These are phyloP conservation scores for Candida quercuum DNA, from an alignment of 805 yeast genomes.

Conservation along the genomic window DNA sequence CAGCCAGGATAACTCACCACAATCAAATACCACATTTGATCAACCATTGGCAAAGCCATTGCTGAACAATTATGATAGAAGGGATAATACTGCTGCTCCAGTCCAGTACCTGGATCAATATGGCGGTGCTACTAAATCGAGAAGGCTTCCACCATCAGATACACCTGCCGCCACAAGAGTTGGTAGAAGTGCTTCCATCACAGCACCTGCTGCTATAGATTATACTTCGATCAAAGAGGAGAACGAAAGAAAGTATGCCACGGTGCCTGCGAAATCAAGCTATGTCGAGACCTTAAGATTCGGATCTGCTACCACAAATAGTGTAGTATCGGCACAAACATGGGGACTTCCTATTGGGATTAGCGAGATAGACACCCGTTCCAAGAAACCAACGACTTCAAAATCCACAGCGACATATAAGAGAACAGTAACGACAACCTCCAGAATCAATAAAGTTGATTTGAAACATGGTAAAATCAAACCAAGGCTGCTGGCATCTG, in stretches of 20 bases:
- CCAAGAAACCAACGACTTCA: constrained; percentile 9
- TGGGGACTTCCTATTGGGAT: constrained; percentile 55
- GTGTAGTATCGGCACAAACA: constrained; percentile 39
- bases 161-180: constrained; percentile 29
- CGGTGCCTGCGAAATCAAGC: constrained; percentile 43
- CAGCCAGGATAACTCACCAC: constrained; percentile 2
- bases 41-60: constrained; percentile 4
- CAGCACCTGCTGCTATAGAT: constrained; percentile 9
- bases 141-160: constrained; percentile 37
- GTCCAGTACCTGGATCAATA: constrained; percentile 18
- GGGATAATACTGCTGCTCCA: constrained; percentile 31
- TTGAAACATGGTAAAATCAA: constrained; percentile 58
- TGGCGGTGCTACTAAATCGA: constrained; percentile 10
- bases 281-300: constrained; percentile 41
- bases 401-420: constrained; percentile 11
- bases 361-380: constrained; percentile 38
- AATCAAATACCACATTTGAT: not conserved
- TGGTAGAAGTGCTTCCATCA: constrained; percentile 30
- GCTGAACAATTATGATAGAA: constrained; percentile 29
- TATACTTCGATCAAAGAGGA: constrained; percentile 16
- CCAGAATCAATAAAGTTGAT: constrained; percentile 30
- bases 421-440: no score
- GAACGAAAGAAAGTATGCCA: constrained; percentile 15
- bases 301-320: constrained; percentile 43
- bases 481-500: constrained; percentile 68